These are phyloP conservation scores for Ballota nigra DNA, from an alignment of 257 asterid species.

Conservation along the genomic window DNA sequence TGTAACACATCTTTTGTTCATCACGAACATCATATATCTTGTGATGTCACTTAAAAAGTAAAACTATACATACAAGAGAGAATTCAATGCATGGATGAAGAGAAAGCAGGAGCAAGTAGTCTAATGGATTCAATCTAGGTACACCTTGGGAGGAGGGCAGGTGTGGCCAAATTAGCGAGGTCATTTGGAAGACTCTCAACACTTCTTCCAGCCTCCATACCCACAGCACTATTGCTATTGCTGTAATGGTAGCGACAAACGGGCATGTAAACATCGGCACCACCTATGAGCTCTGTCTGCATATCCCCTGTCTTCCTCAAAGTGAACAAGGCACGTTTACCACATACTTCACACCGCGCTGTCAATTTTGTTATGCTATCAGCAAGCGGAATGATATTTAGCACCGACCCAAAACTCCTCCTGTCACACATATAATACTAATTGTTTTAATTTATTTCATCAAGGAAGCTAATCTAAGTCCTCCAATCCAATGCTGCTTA, in stretches of 20 bases:
- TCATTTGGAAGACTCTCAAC: not conserved
- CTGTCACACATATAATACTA: slow-evolving; percentile 14
- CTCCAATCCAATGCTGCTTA: not conserved
- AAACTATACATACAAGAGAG: not conserved
- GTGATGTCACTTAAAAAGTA: no score
- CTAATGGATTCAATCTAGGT: no score
- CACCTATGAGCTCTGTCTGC: slow-evolving; percentile 75
- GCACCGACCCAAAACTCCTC: slow-evolving; percentile 71
- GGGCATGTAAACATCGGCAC: slow-evolving; percentile 86
- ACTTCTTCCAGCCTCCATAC: slow-evolving; percentile 18
- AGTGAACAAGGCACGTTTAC: slow-evolving; percentile 68
- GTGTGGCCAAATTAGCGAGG: not conserved
- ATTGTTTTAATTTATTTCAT: no score
- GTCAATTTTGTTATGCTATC: slow-evolving; percentile 72
- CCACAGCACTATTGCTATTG: no score
- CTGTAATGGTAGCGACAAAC: slow-evolving; percentile 79
- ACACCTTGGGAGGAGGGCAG: no score
- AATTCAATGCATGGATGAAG: not conserved
- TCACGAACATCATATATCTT: no score
- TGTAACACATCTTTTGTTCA: no score
- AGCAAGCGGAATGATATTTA: slow-evolving; percentile 72
- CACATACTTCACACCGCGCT: slow-evolving; percentile 78
- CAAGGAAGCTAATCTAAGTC: no score
- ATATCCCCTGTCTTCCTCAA: slow-evolving; percentile 58
- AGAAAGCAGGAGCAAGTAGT: not conserved